Percentiles rank a stretch among this genome's conserved stretches.
These are phyloP conservation scores for Cinnamomum chago DNA, from an alignment of 164 flowering plant genomes.

Conservation along the genomic window DNA sequence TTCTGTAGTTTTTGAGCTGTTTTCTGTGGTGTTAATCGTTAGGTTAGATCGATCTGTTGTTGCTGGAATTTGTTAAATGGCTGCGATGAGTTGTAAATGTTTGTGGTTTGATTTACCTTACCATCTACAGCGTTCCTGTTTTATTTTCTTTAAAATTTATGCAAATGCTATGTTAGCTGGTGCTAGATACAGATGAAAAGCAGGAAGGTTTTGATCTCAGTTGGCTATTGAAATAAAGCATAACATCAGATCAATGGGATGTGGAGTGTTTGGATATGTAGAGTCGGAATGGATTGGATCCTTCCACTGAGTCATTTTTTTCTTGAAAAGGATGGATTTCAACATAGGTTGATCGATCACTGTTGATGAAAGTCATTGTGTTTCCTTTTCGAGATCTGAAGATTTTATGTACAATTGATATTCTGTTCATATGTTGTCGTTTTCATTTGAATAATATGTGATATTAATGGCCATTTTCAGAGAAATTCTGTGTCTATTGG, in stretches of 20 bases:
- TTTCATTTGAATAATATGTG: not conserved
- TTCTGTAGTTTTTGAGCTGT: not conserved
- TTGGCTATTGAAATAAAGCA: not conserved
- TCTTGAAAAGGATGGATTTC: not conserved
- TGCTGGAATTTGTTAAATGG: not conserved
- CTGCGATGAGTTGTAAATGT: not conserved
- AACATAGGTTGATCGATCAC: not conserved
- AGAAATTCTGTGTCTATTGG: not conserved
- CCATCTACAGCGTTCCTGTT: not conserved
- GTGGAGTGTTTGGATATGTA: too few relatives aligned
- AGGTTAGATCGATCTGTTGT: not conserved
- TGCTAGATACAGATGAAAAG: not conserved
- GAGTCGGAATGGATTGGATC: not conserved
- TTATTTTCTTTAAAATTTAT: not conserved
- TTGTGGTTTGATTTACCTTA: not conserved
- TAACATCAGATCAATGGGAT: too few relatives aligned
- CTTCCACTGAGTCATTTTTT: not conserved
- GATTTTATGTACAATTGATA: not conserved
- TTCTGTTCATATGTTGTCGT: not conserved
- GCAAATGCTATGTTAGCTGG: not conserved
- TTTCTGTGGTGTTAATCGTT: not conserved
- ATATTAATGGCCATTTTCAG: not conserved
- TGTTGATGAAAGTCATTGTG: not conserved
- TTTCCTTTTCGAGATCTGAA: not conserved
- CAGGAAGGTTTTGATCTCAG: not conserved